Evolutionary conservation across 306 rosid genomes (phyloP).

Genomic region (Lagenaria siceraria): DNA sequence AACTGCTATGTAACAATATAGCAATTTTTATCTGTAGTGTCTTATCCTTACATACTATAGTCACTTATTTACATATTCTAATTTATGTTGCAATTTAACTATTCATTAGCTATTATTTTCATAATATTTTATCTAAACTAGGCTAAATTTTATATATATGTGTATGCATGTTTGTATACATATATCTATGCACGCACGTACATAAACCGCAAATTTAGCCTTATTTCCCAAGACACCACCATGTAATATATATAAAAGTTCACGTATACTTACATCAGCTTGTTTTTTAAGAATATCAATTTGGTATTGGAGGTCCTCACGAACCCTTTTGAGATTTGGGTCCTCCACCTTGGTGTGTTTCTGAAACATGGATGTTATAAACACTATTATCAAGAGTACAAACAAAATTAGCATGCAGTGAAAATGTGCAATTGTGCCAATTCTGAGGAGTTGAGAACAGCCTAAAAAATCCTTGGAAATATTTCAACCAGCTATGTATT

Average conservation of each 20-base stretch:
- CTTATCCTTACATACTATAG: neutral
- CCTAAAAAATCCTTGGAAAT: neutral
- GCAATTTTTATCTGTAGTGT: neutral
- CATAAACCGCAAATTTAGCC: neutral
- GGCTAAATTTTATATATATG: neutral
- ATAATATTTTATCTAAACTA: neutral
- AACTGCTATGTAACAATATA: neutral
- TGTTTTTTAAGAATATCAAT: slow-evolving; percentile 67
- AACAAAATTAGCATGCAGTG: neutral
- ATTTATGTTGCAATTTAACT: neutral
- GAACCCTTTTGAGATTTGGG: slow-evolving; percentile 46
- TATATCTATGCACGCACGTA: too few relatives aligned
- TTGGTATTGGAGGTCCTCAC: slow-evolving; percentile 73
- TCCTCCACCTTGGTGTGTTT: slow-evolving; percentile 51
- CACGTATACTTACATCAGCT: slow-evolving; percentile 54
- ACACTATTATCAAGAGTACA: neutral
- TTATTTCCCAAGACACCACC: neutral
- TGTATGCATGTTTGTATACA: neutral
- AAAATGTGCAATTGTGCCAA: neutral
- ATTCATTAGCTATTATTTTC: neutral
- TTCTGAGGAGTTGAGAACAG: neutral
- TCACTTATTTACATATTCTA: neutral
- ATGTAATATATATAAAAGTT: too few relatives aligned
- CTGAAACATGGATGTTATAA: slow-evolving; percentile 24
- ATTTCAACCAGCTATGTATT: neutral